phyloP scores from a whole-genome alignment of 352 stramenopile genomes.

The Elongisporangium undulatum region DNA sequence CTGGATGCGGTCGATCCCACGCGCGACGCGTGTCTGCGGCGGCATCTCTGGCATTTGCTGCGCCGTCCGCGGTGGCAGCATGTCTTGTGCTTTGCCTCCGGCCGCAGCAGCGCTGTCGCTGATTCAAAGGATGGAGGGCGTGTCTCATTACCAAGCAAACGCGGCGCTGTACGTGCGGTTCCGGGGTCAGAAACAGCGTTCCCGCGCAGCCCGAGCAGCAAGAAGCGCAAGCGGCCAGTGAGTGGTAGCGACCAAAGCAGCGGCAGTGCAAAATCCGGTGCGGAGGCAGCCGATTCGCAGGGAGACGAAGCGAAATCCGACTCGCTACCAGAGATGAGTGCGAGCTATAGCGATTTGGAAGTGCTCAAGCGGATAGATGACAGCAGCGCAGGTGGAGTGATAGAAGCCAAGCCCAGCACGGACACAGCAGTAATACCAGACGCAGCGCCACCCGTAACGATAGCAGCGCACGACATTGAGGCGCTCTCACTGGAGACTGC shows the following conservation, averaged over 20 bases:
- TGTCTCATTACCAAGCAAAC: neutral
- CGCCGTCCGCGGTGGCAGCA: constrained; percentile 31
- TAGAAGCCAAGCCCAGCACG: constrained; percentile 17
- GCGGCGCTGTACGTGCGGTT: neutral
- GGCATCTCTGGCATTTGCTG: constrained; percentile 51
- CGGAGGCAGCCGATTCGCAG: constrained; percentile 2
- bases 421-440: constrained; percentile 8
- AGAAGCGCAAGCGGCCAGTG: constrained; percentile 54
- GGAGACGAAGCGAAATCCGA: constrained; percentile 6
- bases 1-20: constrained; percentile 38
- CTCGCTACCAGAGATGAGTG: neutral
- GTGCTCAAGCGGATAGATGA: neutral
- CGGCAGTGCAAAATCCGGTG: constrained; percentile 18
- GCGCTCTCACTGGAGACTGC: constrained; percentile 1
- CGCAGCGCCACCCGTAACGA: neutral
- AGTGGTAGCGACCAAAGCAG: constrained; percentile 1
- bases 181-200: neutral
- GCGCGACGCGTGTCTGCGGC: constrained; percentile 34
- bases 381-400: constrained; percentile 3
- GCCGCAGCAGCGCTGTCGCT: neutral
- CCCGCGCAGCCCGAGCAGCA: constrained; percentile 14
- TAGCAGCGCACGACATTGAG: neutral
- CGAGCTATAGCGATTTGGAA: neutral
- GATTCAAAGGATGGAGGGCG: neutral
- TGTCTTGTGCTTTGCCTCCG: constrained; percentile 41